These are phyloP conservation scores for Trichoderma asperelloides DNA, from an alignment of 495 filamentous ascomycete species.

Conservation along the genomic window DNA sequence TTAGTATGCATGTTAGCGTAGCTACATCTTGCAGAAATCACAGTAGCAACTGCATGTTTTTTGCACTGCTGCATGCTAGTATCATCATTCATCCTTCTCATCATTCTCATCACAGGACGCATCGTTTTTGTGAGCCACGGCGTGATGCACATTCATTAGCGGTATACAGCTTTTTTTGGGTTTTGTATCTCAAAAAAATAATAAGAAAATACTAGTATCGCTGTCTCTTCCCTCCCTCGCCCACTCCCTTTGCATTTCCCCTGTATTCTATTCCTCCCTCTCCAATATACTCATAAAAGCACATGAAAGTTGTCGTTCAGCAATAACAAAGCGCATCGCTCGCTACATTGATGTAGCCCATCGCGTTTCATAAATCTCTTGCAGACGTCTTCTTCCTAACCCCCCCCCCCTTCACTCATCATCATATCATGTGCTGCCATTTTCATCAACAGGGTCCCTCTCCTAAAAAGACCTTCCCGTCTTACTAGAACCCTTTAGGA, in stretches of 20 bases:
- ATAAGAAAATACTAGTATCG: not conserved
- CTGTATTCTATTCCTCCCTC: not conserved
- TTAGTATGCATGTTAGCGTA: no score
- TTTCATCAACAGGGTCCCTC: not conserved
- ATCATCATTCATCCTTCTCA: no score
- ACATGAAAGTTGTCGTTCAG: no score
- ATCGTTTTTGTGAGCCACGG: not conserved
- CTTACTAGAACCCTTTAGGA: conserved; percentile 29
- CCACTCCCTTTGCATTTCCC: not conserved
- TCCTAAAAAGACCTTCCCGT: not conserved
- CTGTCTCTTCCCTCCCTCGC: not conserved
- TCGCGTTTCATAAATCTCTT: not conserved
- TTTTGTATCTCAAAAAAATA: conserved; percentile 14
- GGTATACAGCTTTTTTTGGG: conserved; percentile 17
- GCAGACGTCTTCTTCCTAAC: not conserved
- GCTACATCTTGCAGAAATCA: no score
- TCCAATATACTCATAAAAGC: no score
- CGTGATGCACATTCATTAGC: conserved; percentile 4
- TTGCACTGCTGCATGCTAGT: no score
- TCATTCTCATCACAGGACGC: no score
- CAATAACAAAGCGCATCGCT: no score
- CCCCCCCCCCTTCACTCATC: no score
- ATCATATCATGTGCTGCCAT: not conserved
- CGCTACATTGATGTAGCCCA: no score
- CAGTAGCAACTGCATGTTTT: no score